These are phyloP conservation scores for Suillus clintonianus DNA, from an alignment of 768 basidiomycete genomes.

Conservation along the genomic window DNA sequence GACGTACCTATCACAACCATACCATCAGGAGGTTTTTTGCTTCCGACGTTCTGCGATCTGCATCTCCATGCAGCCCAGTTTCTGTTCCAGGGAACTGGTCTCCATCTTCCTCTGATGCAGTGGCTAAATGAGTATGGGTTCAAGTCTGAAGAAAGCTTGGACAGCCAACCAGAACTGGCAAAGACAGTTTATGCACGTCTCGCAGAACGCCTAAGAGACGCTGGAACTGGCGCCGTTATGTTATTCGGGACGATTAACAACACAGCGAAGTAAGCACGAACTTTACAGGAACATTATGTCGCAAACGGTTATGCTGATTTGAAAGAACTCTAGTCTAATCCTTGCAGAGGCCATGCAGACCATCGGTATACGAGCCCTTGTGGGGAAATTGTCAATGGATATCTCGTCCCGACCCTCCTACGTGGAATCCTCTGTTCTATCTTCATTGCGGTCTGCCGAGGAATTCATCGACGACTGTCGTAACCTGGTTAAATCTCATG, in stretches of 20 bases:
- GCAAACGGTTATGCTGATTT: background rate
- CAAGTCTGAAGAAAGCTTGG: slow-evolving; percentile 77
- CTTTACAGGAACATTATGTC: background rate
- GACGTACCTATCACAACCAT: slow-evolving; percentile 31
- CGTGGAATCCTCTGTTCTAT: slow-evolving; percentile 55
- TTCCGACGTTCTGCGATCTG: slow-evolving; percentile 82
- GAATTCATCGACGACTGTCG: slow-evolving; percentile 59
- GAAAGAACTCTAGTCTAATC: slow-evolving; percentile 54
- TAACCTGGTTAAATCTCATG: slow-evolving; percentile 40
- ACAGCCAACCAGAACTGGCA: slow-evolving; percentile 61
- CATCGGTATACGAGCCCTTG: slow-evolving; percentile 73
- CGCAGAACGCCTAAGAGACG: slow-evolving; percentile 62
- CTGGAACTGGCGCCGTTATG: slow-evolving; percentile 76
- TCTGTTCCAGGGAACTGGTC: slow-evolving; percentile 83
- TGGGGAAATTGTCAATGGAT: slow-evolving; percentile 95
- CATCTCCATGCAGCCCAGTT: slow-evolving; percentile 91
- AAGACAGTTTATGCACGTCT: slow-evolving; percentile 66
- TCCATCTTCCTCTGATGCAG: slow-evolving; percentile 81
- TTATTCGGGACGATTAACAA: slow-evolving; percentile 84
- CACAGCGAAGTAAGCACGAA: slow-evolving; percentile 70
- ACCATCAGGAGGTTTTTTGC: slow-evolving; percentile 59
- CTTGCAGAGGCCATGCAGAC: slow-evolving; percentile 74
- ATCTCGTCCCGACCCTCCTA: slow-evolving; percentile 72
- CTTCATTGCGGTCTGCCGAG: slow-evolving; percentile 51
- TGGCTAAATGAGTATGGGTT: slow-evolving; percentile 86